These are phyloP conservation scores for Dendryphion nanum DNA, from an alignment of 2,329 filamentous ascomycete genomes.

Conservation along the genomic window DNA sequence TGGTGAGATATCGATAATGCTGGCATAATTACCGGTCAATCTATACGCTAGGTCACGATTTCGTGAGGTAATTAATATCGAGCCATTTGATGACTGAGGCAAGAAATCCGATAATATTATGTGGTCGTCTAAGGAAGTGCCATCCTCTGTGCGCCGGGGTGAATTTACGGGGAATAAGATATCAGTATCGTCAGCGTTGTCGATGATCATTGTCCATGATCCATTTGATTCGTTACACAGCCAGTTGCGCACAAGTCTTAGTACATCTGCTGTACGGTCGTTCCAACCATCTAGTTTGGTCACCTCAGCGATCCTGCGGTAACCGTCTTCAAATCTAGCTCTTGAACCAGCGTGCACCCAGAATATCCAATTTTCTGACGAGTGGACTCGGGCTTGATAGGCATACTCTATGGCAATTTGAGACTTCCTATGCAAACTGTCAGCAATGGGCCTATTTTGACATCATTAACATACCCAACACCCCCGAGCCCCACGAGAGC, in stretches of 20 bases:
- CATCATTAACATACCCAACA: neutral
- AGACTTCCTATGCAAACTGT: constrained; percentile 8
- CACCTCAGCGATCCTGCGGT: constrained; percentile 21
- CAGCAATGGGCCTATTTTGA: neutral
- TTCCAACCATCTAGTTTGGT: constrained; percentile 20
- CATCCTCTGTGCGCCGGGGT: neutral
- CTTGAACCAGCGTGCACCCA: constrained; percentile 26
- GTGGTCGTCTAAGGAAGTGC: neutral
- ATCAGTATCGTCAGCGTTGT: constrained; percentile 24
- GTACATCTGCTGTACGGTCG: constrained; percentile 19
- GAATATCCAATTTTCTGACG: constrained; percentile 22
- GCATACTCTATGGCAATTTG: constrained; percentile 22
- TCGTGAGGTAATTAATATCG: constrained; percentile 9
- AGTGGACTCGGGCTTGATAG: constrained; percentile 14
- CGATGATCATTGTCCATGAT: constrained; percentile 29
- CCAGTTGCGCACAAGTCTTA: constrained; percentile 20
- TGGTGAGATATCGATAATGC: constrained; percentile 5
- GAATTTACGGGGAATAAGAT: constrained; percentile 1
- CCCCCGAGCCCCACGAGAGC: constrained; percentile 1
- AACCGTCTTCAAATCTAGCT: constrained; percentile 24
- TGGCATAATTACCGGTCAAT: constrained; percentile 7
- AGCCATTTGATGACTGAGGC: constrained; percentile 4
- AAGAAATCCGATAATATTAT: constrained; percentile 1
- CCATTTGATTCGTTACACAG: constrained; percentile 18
- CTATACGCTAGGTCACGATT: constrained; percentile 6